Evolutionary conservation across 176 grass and related monocot genomes (phyloP).

Genomic region (Aegilops bicornis): DNA sequence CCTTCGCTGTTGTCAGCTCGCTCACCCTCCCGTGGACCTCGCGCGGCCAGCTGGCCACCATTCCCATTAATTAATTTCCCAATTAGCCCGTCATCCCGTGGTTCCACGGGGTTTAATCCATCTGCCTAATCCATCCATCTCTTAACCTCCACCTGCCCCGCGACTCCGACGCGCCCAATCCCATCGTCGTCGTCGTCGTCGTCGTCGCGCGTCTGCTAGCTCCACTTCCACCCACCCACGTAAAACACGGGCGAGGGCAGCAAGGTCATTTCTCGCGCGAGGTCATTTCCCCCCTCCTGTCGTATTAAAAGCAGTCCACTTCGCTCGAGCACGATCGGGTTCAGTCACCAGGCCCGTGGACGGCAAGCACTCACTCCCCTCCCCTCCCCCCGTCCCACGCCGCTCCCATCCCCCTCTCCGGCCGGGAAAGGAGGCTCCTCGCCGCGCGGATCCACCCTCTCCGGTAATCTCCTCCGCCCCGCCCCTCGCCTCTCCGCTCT

Average conservation of each 20-base stretch:
- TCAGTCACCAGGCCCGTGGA: neutral
- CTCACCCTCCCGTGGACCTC: too few relatives aligned
- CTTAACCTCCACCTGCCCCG: neutral
- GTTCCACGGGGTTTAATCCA: neutral
- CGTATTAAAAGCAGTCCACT: constrained; percentile 5
- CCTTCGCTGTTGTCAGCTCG: too few relatives aligned
- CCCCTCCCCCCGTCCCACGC: neutral
- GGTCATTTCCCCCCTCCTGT: neutral
- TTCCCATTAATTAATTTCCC: neutral
- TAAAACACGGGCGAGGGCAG: neutral
- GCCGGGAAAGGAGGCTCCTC: neutral
- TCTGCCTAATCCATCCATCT: neutral
- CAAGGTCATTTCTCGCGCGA: neutral
- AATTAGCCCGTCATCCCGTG: neutral
- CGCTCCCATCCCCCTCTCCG: neutral
- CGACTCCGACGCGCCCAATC: too few relatives aligned
- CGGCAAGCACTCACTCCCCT: neutral
- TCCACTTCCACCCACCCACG: neutral
- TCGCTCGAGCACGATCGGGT: neutral
- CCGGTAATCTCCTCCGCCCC: neutral
- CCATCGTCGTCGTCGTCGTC: neutral
- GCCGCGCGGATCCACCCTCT: neutral
- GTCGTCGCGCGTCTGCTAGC: neutral
- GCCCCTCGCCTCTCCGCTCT: neutral
- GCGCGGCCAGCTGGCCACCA: too few relatives aligned